Evolutionary conservation across 306 rosid genomes (phyloP).

Genomic region (Herpetospermum pedunculosum): DNA sequence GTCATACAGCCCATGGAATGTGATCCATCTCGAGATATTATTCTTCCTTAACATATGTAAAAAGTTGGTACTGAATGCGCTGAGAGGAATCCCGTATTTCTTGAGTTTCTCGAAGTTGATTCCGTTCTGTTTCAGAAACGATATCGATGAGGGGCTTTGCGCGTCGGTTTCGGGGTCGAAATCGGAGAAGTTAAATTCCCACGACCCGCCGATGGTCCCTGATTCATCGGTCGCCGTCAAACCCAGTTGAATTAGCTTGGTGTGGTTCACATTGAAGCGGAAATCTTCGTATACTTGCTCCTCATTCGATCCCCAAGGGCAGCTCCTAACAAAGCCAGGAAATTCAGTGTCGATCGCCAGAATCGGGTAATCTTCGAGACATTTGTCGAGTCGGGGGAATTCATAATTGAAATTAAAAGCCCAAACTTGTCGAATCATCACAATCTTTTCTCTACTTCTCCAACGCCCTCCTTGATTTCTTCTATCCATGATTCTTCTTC

Average conservation of each 20-base stretch:
- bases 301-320: neutral
- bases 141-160: neutral
- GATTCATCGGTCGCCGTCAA: neutral
- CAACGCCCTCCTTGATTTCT: no score
- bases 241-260: neutral
- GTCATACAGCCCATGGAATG: conserved; percentile 2
- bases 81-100: neutral
- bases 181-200: conserved; percentile 11
- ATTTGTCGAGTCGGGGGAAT: neutral
- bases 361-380: neutral
- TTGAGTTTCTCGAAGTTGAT: neutral
- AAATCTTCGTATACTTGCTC: neutral
- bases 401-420: neutral
- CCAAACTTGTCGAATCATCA: conserved; percentile 4
- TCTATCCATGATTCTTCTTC: no score
- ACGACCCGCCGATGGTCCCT: neutral
- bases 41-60: neutral
- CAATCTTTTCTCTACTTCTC: no score
- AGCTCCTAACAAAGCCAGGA: neutral
- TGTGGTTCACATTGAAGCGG: neutral
- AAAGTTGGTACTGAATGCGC: neutral
- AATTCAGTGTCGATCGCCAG: neutral
- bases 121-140: neutral
- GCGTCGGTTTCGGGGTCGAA: neutral
- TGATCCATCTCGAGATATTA: neutral